Evolutionary conservation across 1,284 basidiomycete genomes (phyloP).

Genomic region (Puccinia triticina): DNA sequence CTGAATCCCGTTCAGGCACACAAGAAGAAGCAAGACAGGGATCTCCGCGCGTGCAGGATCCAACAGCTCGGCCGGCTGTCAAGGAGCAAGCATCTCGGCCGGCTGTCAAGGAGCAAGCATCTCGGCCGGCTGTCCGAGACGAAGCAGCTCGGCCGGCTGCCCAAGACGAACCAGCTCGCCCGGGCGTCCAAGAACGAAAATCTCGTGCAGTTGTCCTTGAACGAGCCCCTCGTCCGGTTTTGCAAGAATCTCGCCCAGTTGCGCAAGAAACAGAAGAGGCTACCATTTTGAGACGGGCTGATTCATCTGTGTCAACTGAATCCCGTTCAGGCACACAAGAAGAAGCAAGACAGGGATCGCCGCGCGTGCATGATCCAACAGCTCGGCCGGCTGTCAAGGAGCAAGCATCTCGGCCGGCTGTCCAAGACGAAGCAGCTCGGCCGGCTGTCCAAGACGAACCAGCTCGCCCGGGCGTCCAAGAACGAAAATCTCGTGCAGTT

Average conservation of each 20-base stretch:
- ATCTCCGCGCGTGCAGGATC: too few relatives aligned
- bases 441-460: too few relatives aligned
- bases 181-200: not conserved
- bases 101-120: not conserved
- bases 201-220: not conserved
- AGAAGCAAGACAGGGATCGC: too few relatives aligned
- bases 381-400: not conserved
- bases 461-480: too few relatives aligned
- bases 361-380: too few relatives aligned
- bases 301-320: too few relatives aligned
- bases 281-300: too few relatives aligned
- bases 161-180: not conserved
- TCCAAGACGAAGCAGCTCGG: not conserved
- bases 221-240: not conserved
- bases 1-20: too few relatives aligned
- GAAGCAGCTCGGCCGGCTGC: not conserved
- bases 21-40: too few relatives aligned
- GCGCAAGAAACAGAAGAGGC: too few relatives aligned
- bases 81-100: not conserved
- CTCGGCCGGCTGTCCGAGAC: not conserved
- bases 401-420: not conserved
- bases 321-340: too few relatives aligned
- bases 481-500: too few relatives aligned
- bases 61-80: not conserved
- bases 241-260: not conserved